Conservation (phyloP, 1,284 basidiomycete species). For the Retiboletus flavoniger region DNA sequence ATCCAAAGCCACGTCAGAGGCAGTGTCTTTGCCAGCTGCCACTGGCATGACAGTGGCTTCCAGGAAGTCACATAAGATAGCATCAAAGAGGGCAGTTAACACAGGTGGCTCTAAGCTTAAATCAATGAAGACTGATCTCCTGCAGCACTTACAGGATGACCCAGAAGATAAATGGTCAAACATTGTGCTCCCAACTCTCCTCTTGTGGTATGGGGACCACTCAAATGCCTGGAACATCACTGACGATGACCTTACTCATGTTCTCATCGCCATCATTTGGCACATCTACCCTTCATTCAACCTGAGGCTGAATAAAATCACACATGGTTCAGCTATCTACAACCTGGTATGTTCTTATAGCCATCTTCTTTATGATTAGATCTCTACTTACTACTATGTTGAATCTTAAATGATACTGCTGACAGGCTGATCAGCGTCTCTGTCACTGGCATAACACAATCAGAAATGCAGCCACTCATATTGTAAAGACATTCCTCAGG, state of each 20-base stretch:
- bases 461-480: not conserved
- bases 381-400: no score
- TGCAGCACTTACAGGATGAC: not conserved
- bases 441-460: not conserved
- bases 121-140: not conserved
- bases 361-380: not conserved
- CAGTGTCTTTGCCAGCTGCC: no score
- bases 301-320: not conserved
- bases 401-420: no score
- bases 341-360: not conserved
- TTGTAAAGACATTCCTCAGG: not conserved
- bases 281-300: not conserved
- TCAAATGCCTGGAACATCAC: not conserved
- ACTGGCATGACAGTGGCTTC: no score
- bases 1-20: not conserved
- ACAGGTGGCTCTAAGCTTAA: not conserved
- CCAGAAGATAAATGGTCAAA: not conserved
- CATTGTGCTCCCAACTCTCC: not conserved
- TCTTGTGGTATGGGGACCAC: not conserved
- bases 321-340: not conserved
- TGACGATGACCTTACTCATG: not conserved
- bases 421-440: not conserved
- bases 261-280: not conserved
- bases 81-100: not conserved
- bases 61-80: not conserved